Evolutionary conservation across 768 basidiomycete genomes (phyloP).

Genomic region (Lactarius evosmus): DNA sequence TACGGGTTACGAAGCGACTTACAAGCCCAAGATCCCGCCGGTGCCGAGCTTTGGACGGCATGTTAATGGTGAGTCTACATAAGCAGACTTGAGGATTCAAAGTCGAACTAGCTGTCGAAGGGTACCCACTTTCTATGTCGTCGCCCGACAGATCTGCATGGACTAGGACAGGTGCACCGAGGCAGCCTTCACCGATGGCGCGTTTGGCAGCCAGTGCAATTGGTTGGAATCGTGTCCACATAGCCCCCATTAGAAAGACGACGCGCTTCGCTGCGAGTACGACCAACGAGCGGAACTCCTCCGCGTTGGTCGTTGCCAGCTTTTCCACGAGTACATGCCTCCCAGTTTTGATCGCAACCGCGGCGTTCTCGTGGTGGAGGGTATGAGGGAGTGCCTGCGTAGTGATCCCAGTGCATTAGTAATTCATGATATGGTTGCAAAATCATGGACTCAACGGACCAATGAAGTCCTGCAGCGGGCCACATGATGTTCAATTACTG

Average conservation of each 20-base stretch:
- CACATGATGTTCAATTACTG: not conserved
- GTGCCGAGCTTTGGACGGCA: conserved; percentile 78
- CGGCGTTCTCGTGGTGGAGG: conserved; percentile 72
- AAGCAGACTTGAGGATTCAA: not conserved
- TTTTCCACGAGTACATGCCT: conserved; percentile 92
- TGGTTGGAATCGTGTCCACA: conserved; percentile 86
- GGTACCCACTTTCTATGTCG: conserved; percentile 54
- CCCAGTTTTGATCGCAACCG: conserved; percentile 70
- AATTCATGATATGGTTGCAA: not conserved
- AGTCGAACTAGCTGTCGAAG: not conserved
- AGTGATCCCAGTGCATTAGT: not conserved
- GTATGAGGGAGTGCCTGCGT: conserved; percentile 84
- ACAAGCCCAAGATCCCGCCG: conserved; percentile 83
- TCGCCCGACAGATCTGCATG: conserved; percentile 77
- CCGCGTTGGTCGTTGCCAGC: conserved; percentile 73
- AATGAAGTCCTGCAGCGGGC: conserved; percentile 52
- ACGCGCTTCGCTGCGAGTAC: conserved; percentile 70
- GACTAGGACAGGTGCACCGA: conserved; percentile 64
- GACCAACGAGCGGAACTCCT: conserved; percentile 72
- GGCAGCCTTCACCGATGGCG: conserved; percentile 55
- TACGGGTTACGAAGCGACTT: conserved; percentile 31
- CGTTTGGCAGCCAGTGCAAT: conserved; percentile 61
- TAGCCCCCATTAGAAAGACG: conserved; percentile 89
- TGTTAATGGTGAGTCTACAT: conserved; percentile 57
- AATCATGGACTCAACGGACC: conserved; percentile 38